phyloP scores from a whole-genome alignment of 352 stramenopile genomes.

The Globisporangium iwayamae region DNA sequence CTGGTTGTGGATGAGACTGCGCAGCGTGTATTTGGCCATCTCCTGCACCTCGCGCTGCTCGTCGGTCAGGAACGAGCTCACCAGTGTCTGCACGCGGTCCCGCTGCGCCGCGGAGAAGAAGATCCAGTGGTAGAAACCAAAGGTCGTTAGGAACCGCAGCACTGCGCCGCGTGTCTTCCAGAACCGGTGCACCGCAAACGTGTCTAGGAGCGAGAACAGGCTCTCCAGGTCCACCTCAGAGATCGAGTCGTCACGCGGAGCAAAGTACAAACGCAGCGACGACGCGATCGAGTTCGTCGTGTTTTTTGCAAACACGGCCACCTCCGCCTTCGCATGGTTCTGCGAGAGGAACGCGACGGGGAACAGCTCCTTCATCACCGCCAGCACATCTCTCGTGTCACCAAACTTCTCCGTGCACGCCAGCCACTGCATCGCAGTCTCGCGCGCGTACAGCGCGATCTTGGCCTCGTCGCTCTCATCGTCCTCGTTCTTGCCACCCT shows the following conservation, averaged over 20 bases:
- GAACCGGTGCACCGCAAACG: slow-evolving; percentile 31
- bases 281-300: slow-evolving; percentile 49
- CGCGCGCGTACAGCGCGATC: slow-evolving; percentile 43
- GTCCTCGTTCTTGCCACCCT: slow-evolving; percentile 4
- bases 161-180: slow-evolving; percentile 74
- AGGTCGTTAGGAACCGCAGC: slow-evolving; percentile 68
- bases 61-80: slow-evolving; percentile 57
- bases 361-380: slow-evolving; percentile 48
- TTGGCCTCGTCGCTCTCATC: slow-evolving; percentile 11
- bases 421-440: slow-evolving; percentile 74
- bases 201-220: slow-evolving; percentile 42
- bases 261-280: slow-evolving; percentile 48
- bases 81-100: slow-evolving; percentile 45
- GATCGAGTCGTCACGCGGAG: slow-evolving; percentile 1
- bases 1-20: slow-evolving; percentile 62
- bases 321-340: slow-evolving; percentile 62
- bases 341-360: slow-evolving; percentile 66
- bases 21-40: slow-evolving; percentile 73
- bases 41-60: slow-evolving; percentile 77
- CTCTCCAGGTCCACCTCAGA: slow-evolving; percentile 14
- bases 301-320: slow-evolving; percentile 64
- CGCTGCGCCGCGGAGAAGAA: slow-evolving; percentile 37
- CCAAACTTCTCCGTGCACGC: slow-evolving; percentile 45
- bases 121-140: slow-evolving; percentile 75
- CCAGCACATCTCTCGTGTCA: slow-evolving; percentile 36